These are phyloP conservation scores for Sporothrix globosa DNA, from an alignment of 2,329 filamentous ascomycete species.

Conservation along the genomic window DNA sequence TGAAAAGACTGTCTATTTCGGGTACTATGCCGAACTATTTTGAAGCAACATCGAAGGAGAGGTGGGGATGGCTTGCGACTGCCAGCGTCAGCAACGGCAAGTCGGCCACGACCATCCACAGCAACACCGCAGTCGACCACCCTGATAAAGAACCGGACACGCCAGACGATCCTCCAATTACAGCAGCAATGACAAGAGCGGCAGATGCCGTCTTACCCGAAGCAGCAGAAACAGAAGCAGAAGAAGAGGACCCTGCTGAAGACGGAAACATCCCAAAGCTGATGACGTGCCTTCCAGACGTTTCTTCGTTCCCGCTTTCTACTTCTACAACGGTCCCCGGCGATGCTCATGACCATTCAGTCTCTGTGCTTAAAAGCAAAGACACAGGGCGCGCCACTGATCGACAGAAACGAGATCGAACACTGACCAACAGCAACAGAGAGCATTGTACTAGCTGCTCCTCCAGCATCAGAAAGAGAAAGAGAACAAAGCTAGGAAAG, in stretches of 20 bases:
- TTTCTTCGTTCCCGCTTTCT: neutral
- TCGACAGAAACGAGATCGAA: neutral
- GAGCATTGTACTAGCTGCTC: neutral
- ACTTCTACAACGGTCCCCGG: neutral
- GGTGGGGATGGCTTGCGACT: neutral
- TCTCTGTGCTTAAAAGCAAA: neutral
- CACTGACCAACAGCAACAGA: no score
- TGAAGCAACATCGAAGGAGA: neutral
- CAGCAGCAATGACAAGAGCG: no score
- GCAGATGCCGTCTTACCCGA: neutral
- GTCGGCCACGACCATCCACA: neutral
- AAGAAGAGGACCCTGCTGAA: neutral
- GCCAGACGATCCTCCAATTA: neutral
- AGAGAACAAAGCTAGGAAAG: neutral
- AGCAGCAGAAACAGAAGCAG: neutral
- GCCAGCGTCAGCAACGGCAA: neutral
- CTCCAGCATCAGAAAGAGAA: neutral
- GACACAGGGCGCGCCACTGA: neutral
- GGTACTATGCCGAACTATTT: conserved; percentile 5
- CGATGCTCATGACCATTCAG: neutral
- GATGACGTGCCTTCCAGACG: neutral
- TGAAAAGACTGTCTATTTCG: conserved; percentile 27
- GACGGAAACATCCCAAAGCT: neutral
- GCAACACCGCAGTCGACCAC: neutral
- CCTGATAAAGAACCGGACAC: neutral